Evolutionary conservation across 2,329 filamentous ascomycete species (phyloP).

Genomic region (Fusarium nygamai): DNA sequence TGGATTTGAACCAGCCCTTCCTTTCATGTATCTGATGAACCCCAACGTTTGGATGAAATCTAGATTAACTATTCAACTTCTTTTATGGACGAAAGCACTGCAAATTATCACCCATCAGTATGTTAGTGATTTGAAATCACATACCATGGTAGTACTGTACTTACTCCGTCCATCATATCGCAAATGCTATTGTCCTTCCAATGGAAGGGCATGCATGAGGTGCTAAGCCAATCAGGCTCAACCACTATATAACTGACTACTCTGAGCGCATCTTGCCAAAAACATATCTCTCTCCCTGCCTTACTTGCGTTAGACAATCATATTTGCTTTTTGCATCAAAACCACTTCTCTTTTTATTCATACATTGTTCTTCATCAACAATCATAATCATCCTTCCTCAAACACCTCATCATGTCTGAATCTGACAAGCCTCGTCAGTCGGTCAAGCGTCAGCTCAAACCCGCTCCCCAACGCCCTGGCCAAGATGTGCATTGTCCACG

Average conservation of each 20-base stretch:
- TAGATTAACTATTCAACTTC: background rate
- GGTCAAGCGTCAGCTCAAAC: constrained; percentile 40
- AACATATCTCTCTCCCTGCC: background rate
- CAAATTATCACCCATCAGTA: background rate
- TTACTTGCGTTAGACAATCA: background rate
- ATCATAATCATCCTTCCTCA: background rate
- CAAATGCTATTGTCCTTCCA: background rate
- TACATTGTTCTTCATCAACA: background rate
- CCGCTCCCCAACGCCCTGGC: constrained; percentile 33
- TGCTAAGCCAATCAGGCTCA: constrained; percentile 3
- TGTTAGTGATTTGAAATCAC: background rate
- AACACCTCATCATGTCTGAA: constrained; percentile 28
- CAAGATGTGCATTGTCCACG: constrained; percentile 40
- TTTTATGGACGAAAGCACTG: background rate
- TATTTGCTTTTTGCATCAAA: background rate
- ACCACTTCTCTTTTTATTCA: background rate
- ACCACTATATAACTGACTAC: background rate
- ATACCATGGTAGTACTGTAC: too few relatives aligned
- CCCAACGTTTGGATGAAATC: background rate
- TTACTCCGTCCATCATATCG: background rate
- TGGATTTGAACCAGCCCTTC: background rate
- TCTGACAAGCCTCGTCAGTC: constrained; percentile 19
- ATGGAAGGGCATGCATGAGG: background rate
- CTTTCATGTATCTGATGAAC: background rate
- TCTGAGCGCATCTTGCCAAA: background rate